Base-by-base conservation (phyloP, 225 moss, liverwort and hornwort genomes). In the Physcomitrium patens region DNA sequence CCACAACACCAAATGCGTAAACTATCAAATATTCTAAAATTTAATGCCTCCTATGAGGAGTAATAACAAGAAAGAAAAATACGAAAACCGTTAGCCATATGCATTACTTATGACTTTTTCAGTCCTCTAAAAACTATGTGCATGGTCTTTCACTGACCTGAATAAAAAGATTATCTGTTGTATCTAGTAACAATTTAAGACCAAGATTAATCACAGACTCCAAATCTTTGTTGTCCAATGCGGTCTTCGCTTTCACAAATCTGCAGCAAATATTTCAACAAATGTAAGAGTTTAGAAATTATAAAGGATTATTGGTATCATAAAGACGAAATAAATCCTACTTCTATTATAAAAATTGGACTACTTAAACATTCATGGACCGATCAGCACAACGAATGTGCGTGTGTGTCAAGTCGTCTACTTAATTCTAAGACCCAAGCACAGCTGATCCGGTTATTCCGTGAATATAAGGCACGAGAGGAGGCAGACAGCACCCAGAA, bases 201-300 rank as follows among this genome's bases (percentile, higher is more conserved):
- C 79, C 89, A 63, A 80, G 65, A 47, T 74, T 60, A 52, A 79
- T 75, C 75, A 91, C 76, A 67, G 65, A 67, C 78, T 94, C 84
- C 86, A 94, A 52, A 73, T 94, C 94, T 56, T 61, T 65, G 26
- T 82, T 72, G 22, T 83, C 83, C 85, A 91, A 76, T 52, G 76
- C 80, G 82, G 80, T 90, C 77, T 94, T 91, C 52, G 87, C 84
- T 76, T 83, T 87, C 66, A 90, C 12, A 78, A 91, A 94, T 74
- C 89, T 94, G 91, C 70, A 79, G 45, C 54, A 67, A 63, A 49
- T 11, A 57, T 62, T 73, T 56, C 63, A 66, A 74, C 44, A 49
- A 27, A 68, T 31, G 19, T 52, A 16, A 28, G 42, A 26, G 60
- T 1, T 61, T 26, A 46, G 10, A 47, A 9, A 52, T 52, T 23